Evolutionary conservation across 1,139 yeast species (phyloP), one percentile per base, ranked within the genome.

Genomic region (Zygoascus hellenicus): DNA sequence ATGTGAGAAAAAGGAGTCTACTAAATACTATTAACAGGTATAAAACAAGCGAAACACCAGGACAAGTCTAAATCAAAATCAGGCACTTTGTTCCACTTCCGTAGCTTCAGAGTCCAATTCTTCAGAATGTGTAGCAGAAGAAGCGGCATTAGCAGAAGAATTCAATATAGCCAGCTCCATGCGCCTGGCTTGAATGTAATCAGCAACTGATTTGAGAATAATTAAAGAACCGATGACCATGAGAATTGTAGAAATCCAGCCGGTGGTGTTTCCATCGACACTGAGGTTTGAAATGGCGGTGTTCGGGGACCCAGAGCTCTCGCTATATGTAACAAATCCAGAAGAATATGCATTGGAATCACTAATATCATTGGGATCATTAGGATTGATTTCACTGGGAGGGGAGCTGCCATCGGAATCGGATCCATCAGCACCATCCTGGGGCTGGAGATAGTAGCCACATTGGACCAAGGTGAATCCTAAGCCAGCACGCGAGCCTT

Each of bases 401-500:
- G 43, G 32, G 49, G 65, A 55, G 4, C 66, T 61, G 3, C 69
- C 46, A n/a, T 41, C 59, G 5, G 58, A 55, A 2, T 59, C 62
- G n/a, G 63, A 59, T 43, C 62, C 63, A 29, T 40, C 48, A 11
- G 40, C 45, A 13, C 32, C 29, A 3, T 39, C 45, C 14, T 38
- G 49, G 1, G 96, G 95, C 32, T 83, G 72, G 68, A 88, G 74
- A 46, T 77, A 75, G 63, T 78, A 82, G 1, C 96, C 96, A 57
- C 82, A 81, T 53, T 84, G 78, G 42, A 90, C 72, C 56, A 94
- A 77, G 0, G 96, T 89, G 48, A 87, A 65, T 2, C 98, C 98
- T 48, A 92, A 70, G 0, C 99, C 99, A 11, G 92, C 86, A 51
- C 96, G 74, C 1, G 97, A 83, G 6, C 99, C 99, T 58, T 90